Evolutionary conservation across 1,284 basidiomycete genomes (phyloP), one percentile per base, ranked within the genome.

Genomic region (Malassezia brasiliensis): DNA sequence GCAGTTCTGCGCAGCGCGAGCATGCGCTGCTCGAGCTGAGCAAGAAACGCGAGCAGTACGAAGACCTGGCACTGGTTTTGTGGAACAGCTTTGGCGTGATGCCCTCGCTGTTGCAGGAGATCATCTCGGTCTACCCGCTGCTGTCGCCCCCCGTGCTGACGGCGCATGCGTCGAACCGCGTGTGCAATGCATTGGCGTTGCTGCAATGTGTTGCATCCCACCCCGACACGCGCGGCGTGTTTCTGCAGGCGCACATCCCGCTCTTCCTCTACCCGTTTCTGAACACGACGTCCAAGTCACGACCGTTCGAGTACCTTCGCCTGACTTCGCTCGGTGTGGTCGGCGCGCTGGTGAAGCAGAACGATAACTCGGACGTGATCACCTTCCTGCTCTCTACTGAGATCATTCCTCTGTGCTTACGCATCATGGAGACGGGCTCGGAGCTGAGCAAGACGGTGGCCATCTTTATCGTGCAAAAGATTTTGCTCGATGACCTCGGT

Each of bases 61-160:
- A 99, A 74, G 93, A 98, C 76, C 83, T 99, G 25, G 94, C 94
- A 0, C 81, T 98, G 31, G 89, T 99, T 12, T 81, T 99, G 5
- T 99, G 94, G 94, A 93, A 98, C 71, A 94, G 91, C 11, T 99
- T 96, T 72, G 94, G 93, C 53, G 88, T 98, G 71, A 98, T 99
- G 91, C 90, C 91, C n/a, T 88, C 89, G 3, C 82, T 99, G 42
- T 79, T 99, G 32, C 90, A 96, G 74, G 94, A 98, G 77, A 98
- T 99, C 69, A 90, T 98, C 52, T 90, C 91, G 17, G 94, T 99
- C 50, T 99, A 99, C 77, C 93, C 93, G 1, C 81, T 94, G 48
- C 82, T 99, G 45, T 89, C 88, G 14, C 94, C 94, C 0, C 93
- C 94, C 2, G 89, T 91, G 61, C 83, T 99, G 50, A 96, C 91